phyloP scores from a whole-genome alignment of 2,329 filamentous ascomycete genomes.

The Colletotrichum trifolii region DNA sequence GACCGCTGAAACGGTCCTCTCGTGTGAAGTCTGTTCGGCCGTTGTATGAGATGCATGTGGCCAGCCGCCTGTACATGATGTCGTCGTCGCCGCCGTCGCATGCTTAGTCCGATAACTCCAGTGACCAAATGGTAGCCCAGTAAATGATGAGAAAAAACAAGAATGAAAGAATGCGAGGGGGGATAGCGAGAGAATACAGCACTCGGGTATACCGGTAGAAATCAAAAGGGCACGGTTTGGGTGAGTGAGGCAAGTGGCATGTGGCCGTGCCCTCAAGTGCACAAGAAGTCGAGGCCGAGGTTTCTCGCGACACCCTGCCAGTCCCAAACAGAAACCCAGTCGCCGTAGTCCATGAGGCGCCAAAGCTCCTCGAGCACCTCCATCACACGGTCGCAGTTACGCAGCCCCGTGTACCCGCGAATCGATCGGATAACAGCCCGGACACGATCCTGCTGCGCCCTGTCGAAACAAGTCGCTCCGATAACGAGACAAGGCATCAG shows the following conservation, averaged over 20 bases:
- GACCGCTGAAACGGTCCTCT: conserved; percentile 2
- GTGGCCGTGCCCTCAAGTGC: conserved; percentile 47
- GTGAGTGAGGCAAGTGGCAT: background rate
- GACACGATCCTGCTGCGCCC: conserved; percentile 63
- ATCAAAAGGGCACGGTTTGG: conserved; percentile 8
- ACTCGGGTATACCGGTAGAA: conserved; percentile 29
- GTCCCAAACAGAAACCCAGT: conserved; percentile 71
- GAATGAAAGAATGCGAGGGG: background rate
- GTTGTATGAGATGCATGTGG: conserved; percentile 15
- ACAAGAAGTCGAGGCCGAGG: conserved; percentile 68
- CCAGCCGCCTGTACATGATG: conserved; percentile 11
- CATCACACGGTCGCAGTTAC: conserved; percentile 65
- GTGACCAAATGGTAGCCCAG: conserved; percentile 5
- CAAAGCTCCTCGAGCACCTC: conserved; percentile 69
- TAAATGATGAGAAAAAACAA: background rate
- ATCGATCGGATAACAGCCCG: conserved; percentile 61
- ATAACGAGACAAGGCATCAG: conserved; percentile 71
- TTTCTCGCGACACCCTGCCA: conserved; percentile 68
- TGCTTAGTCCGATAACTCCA: conserved; percentile 27
- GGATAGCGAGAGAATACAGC: conserved; percentile 29
- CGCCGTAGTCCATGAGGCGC: conserved; percentile 67
- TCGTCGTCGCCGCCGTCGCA: conserved; percentile 8
- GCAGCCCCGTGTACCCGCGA: conserved; percentile 68
- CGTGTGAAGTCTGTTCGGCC: background rate
- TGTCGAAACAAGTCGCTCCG: conserved; percentile 68